Base-by-base conservation (phyloP, 129 eudicot genomes). In the Escallonia herrerae region DNA sequence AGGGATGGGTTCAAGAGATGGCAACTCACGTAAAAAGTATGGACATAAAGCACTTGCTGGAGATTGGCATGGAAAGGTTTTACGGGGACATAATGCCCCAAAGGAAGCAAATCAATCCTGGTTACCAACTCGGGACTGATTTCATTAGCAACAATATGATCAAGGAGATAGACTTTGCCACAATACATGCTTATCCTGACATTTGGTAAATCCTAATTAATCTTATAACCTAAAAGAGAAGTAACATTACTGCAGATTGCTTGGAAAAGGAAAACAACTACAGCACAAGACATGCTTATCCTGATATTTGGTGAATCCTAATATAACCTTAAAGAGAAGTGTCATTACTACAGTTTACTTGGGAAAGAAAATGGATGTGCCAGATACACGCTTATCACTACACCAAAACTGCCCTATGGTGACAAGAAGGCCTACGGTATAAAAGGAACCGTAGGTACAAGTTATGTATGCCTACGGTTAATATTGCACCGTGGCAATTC, bases 1-100 rank as follows among this genome's bases (percentile, higher is more conserved):
- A 87, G 95, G 80, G 56, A 1, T 87, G 95, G 95, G 95, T 79
- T 49, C 86, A 84, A 76, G 96, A 89, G 69, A 89, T 89, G 96
- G 96, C 85, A 22, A 61, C 63, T 11, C 71, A 65, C 13, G 89
- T 89, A 56, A 89, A 85, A 60, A 78, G 93, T 4, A 43, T 85
- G 42, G 96, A 89, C 49, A 67, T 38, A 2, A 67, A 63, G 6
- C 96, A 89, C 70, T 70, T 89, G 80, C 39, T 89, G 44, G 87
- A 76, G 69, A 70, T 85, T 3, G 93, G 96, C 4, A 80, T 85
- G 96, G 96, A 89, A 73, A 93, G 96, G n/a, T 89, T 85, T 57
- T 89, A 89, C 22, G 96, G 96, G 2, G 96, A 89, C 60, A 63
- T 87, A 39, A 68, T 85, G 80, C 87, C 87, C 0, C 71, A 85